These are phyloP conservation scores for Paracoccidioides lutzii DNA, from an alignment of 2,329 filamentous ascomycete species.

Conservation along the genomic window DNA sequence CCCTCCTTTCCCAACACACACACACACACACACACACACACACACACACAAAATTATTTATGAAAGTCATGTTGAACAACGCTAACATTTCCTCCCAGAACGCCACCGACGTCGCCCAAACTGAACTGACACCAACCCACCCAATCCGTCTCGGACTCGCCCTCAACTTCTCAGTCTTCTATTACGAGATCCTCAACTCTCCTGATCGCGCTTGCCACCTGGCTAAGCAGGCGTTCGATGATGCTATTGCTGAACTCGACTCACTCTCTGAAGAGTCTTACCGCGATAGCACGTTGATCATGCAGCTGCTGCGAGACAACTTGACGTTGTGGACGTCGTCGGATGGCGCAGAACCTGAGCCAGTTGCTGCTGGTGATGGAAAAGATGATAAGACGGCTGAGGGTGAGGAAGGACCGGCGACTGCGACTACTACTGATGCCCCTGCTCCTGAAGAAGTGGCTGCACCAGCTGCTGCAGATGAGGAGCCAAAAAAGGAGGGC, in stretches of 20 bases:
- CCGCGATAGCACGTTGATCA: constrained; percentile 97
- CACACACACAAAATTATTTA: neutral
- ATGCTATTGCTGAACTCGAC: constrained; percentile 97
- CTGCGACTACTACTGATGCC: constrained; percentile 12
- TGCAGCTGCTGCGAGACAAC: constrained; percentile 98
- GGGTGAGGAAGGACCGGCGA: constrained; percentile 21
- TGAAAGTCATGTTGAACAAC: neutral
- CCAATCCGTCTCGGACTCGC: constrained; percentile 95
- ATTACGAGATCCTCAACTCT: constrained; percentile 98
- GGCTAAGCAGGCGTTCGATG: constrained; percentile 97
- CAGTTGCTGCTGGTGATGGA: constrained; percentile 41
- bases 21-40: neutral
- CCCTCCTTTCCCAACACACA: neutral
- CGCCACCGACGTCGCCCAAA: constrained; percentile 96
- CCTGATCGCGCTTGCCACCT: constrained; percentile 96
- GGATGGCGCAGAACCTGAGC: constrained; percentile 61
- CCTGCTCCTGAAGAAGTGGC: neutral
- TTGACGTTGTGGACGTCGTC: constrained; percentile 96
- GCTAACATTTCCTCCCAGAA: constrained; percentile 45
- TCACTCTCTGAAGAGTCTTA: constrained; percentile 96
- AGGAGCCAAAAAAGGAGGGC: constrained; percentile 10
- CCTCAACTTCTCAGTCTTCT: constrained; percentile 98
- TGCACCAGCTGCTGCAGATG: constrained; percentile 3
- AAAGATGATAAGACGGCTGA: constrained; percentile 49
- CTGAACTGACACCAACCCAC: constrained; percentile 91